These are phyloP conservation scores for Heimioporus sp. DNA, from an alignment of 768 basidiomycete genomes.

Conservation along the genomic window DNA sequence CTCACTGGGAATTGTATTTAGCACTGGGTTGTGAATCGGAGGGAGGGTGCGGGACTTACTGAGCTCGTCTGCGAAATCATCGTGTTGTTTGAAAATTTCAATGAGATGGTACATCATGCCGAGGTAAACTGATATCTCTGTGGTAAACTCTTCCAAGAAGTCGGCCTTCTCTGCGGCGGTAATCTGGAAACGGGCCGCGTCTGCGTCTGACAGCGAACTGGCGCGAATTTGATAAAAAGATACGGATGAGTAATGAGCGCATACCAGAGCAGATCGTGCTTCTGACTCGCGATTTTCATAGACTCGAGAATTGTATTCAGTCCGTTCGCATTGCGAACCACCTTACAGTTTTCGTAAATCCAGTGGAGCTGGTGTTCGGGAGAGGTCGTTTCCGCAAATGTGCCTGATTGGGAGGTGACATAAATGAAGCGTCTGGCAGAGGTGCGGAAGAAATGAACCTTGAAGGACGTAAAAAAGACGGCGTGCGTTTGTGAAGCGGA, in stretches of 20 bases:
- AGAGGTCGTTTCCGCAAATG: conserved; percentile 87
- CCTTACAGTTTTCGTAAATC: conserved; percentile 92
- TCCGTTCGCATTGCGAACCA: conserved; percentile 82
- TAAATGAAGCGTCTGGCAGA: conserved; percentile 6
- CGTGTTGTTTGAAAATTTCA: conserved; percentile 90
- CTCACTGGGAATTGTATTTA: conserved; percentile 63
- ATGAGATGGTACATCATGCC: conserved; percentile 95
- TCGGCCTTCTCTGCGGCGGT: conserved; percentile 70
- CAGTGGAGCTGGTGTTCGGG: conserved; percentile 95
- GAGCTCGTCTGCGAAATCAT: conserved; percentile 93
- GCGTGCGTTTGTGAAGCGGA: conserved; percentile 84
- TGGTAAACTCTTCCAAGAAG: conserved; percentile 85
- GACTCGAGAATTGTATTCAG: conserved; percentile 81
- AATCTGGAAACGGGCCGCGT: conserved; percentile 69
- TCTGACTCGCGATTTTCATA: conserved; percentile 84
- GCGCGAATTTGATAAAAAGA: conserved; percentile 7
- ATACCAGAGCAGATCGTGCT: conserved; percentile 82
- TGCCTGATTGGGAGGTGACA: conserved; percentile 47
- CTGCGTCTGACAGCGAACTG: conserved; percentile 75
- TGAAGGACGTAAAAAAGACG: conserved; percentile 89
- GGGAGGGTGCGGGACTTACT: conserved; percentile 54
- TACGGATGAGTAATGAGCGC: not conserved
- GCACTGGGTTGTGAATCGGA: not conserved
- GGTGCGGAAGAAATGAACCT: conserved; percentile 46
- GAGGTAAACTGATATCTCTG: conserved; percentile 89